phyloP scores from a whole-genome alignment of 2,329 filamentous ascomycete genomes.

The Colletotrichum endophyticum region DNA sequence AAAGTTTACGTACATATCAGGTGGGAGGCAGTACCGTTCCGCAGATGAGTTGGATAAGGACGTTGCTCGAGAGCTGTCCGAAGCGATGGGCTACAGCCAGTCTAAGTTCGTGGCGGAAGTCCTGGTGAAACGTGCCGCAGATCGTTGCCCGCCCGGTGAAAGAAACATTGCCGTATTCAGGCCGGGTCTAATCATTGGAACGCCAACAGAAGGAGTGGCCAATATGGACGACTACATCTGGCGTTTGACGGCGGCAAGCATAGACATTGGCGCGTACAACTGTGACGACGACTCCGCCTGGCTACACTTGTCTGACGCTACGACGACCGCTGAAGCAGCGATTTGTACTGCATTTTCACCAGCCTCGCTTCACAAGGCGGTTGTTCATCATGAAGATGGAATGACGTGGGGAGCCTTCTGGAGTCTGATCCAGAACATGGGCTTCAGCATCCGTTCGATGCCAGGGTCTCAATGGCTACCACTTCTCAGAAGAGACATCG shows the following conservation, averaged over 20 bases:
- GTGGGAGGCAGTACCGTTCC: background rate
- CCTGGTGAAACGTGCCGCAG: slow-evolving; percentile 21
- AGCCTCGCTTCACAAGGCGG: background rate
- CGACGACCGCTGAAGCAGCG: background rate
- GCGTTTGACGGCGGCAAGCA: slow-evolving; percentile 18
- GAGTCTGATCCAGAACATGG: background rate
- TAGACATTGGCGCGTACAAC: slow-evolving; percentile 20
- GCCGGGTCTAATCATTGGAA: slow-evolving; percentile 24
- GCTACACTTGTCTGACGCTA: background rate
- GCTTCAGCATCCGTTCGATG: background rate
- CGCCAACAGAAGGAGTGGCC: slow-evolving; percentile 23
- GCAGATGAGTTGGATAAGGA: background rate
- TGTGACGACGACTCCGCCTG: slow-evolving; percentile 1
- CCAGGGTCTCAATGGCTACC: background rate
- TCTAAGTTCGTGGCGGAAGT: slow-evolving; percentile 27
- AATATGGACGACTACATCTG: slow-evolving; percentile 26
- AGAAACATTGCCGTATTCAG: background rate
- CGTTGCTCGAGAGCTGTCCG: background rate
- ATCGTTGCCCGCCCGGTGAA: background rate
- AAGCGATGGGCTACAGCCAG: slow-evolving; percentile 25
- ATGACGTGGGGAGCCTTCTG: slow-evolving; percentile 11
- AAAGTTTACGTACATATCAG: background rate
- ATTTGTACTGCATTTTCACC: background rate
- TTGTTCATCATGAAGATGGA: background rate
- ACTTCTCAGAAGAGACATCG: background rate